Evolutionary conservation across 164 flowering plant genomes (phyloP), one percentile per base, ranked within the genome.

Genomic region (Nelumbo lutea): DNA sequence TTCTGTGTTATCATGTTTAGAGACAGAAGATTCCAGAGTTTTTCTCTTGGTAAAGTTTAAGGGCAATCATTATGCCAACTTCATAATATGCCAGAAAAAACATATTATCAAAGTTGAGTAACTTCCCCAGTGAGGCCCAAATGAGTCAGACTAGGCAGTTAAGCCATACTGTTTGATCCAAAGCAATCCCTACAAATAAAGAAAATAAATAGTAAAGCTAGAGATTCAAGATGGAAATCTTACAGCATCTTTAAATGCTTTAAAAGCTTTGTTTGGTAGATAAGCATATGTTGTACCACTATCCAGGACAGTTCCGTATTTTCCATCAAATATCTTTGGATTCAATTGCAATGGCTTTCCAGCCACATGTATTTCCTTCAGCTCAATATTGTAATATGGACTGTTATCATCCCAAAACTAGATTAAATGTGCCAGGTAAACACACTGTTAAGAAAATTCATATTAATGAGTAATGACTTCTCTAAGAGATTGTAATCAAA

Each of bases 271-370:
- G 76, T 91, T 90, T 1, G 98, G 99, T 38, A 93, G 83, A 82
- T 91, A 96, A 61, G 97, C 97, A 82, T 91, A 96, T 56, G 99
- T 96, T 6, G 99, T 93, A 70, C 99, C 99, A 81, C 99, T 96
- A 75, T 93, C 99, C 70, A 96, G 77, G 67, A 96, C 93, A 70
- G 96, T 86, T 70, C 99, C 99, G 80, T 93, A 85, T 73, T 84
- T 90, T 67, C 86, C 87, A 81, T 96, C 90, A 69, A 96, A 96
- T 65, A 91, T 82, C 39, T 67, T 81, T 59, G 97, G 79, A 68
- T 83, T 79, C 59, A 96, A 52, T 64, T 83, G 80, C 83, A 96
- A 73, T 40, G 59, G 76, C 85, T 86, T 87, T 68, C 99, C 98
- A 61, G 91, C 98, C 72, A 96, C 96, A 77, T 85, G 93, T 61